These are phyloP conservation scores for Oehlia diaphana DNA, from an alignment of 192 early-diverging fungal species.

Conservation along the genomic window DNA sequence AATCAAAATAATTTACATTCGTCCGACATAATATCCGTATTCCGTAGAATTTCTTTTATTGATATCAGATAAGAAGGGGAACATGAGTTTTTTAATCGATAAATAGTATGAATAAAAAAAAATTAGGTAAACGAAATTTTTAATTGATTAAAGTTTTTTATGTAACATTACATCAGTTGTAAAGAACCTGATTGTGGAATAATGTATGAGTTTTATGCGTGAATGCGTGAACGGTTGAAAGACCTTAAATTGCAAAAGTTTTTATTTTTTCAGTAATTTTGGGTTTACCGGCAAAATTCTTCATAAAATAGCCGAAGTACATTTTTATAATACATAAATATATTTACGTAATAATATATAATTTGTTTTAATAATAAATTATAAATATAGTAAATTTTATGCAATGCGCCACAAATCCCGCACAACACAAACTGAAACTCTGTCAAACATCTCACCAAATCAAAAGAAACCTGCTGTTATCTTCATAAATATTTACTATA, in stretches of 20 bases:
- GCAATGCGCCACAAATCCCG: not conserved
- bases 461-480: not conserved
- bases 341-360: not conserved
- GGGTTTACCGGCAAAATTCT: not conserved
- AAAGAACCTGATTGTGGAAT: conserved; percentile 1
- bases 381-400: not conserved
- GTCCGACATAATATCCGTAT: no score
- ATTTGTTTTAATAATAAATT: not conserved
- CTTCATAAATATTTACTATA: not conserved
- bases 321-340: not conserved
- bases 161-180: not conserved
- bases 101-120: no score
- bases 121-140: not conserved
- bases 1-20: no score
- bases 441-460: not conserved
- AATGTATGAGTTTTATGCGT: not conserved
- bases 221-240: not conserved
- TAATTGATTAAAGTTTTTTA: not conserved
- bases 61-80: not conserved
- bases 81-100: not conserved
- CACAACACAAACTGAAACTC: not conserved
- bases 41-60: not conserved
- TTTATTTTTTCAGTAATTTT: not conserved
- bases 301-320: not conserved
- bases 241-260: not conserved